phyloP scores from a whole-genome alignment of 306 rosid species.

The Crotalaria pallida region DNA sequence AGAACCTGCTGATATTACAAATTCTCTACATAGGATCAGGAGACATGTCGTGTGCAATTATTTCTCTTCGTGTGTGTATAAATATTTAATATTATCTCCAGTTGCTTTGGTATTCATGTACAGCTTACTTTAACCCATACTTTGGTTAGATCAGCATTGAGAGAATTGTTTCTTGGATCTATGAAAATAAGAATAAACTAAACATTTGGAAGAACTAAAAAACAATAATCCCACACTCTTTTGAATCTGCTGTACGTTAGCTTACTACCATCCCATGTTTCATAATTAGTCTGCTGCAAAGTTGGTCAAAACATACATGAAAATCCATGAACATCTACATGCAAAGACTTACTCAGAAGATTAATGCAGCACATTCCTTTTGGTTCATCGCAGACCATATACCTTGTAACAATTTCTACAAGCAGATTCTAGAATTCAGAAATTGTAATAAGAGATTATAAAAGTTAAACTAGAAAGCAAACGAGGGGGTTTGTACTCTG shows the following conservation, averaged over 20 bases:
- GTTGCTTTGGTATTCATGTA: neutral
- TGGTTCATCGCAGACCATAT: neutral
- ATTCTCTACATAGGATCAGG: neutral
- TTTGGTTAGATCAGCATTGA: neutral
- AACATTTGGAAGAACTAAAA: neutral
- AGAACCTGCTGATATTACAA: neutral
- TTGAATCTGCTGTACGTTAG: neutral
- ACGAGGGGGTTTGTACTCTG: slow-evolving; percentile 8
- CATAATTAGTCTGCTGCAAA: neutral
- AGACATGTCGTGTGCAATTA: neutral
- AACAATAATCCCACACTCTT: neutral
- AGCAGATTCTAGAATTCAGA: neutral
- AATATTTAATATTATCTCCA: neutral
- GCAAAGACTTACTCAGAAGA: neutral
- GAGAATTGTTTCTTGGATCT: slow-evolving; percentile 5
- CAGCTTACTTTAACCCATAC: neutral
- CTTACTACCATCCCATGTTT: neutral
- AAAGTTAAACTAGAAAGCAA: neutral
- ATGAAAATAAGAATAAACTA: neutral
- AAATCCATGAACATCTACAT: neutral
- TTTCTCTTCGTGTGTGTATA: neutral
- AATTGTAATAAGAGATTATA: neutral
- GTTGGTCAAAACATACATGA: neutral
- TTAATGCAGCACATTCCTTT: neutral
- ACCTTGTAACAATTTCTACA: neutral